Evolutionary conservation across 2,329 filamentous ascomycete genomes (phyloP).

Genomic region (Plectosphaerella plurivora): DNA sequence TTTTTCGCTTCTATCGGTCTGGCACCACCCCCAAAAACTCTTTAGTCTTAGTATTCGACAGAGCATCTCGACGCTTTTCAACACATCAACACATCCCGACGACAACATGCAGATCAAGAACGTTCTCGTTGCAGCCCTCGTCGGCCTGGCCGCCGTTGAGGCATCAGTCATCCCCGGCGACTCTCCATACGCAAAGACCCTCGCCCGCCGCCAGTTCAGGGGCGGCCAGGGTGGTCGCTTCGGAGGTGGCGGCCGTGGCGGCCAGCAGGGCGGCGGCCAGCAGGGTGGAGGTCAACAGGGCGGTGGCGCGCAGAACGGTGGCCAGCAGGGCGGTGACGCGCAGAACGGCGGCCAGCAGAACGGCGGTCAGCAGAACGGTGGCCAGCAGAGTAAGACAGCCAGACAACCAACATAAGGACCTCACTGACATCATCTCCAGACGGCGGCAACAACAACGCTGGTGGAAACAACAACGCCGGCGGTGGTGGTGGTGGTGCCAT

Average conservation of each 20-base stretch:
- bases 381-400: background rate
- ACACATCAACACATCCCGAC: background rate
- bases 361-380: background rate
- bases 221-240: constrained; percentile 2
- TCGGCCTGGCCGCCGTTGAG: constrained; percentile 43
- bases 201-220: constrained; percentile 37
- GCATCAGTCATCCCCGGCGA: constrained; percentile 35
- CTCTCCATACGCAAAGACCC: constrained; percentile 28
- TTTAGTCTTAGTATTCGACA: constrained; percentile 13
- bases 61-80: constrained; percentile 11
- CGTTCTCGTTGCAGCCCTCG: constrained; percentile 38
- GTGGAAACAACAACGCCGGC: constrained; percentile 18
- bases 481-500: constrained; percentile 14
- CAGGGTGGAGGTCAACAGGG: too few relatives aligned
- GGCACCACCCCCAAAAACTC: constrained; percentile 33
- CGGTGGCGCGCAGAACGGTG: too few relatives aligned
- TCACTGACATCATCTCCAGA: background rate
- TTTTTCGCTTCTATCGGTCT: constrained; percentile 35
- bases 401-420: background rate
- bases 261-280: constrained; percentile 3
- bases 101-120: constrained; percentile 49
- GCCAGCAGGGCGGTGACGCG: background rate
- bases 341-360: too few relatives aligned
- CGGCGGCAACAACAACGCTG: constrained; percentile 10
- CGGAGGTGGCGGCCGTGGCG: constrained; percentile 11